A percentile compares a stretch with the other conserved stretches of the same genome.
Evolutionary conservation across 2,329 filamentous ascomycete species (phyloP).

Genomic region (Neonectria ditissima): DNA sequence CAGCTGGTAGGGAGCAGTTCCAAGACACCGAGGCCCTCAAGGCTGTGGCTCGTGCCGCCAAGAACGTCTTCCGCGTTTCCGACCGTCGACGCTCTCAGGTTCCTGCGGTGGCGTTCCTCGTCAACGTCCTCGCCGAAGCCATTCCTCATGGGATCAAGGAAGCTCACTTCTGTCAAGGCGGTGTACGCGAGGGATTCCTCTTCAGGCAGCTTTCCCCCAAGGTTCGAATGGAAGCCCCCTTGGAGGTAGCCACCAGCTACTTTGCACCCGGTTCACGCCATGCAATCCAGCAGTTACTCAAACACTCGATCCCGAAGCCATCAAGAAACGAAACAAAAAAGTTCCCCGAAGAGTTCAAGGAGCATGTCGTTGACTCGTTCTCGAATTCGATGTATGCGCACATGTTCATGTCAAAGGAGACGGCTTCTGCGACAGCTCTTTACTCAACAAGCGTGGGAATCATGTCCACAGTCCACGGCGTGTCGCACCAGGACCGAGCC

Average conservation of each 20-base stretch:
- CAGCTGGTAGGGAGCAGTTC: slow-evolving; percentile 62
- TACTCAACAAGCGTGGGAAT: slow-evolving; percentile 73
- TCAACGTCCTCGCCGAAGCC: slow-evolving; percentile 71
- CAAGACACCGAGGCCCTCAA: slow-evolving; percentile 58
- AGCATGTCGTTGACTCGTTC: slow-evolving; percentile 64
- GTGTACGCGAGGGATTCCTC: slow-evolving; percentile 75
- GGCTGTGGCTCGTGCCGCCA: slow-evolving; percentile 50
- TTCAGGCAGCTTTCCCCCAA: slow-evolving; percentile 64
- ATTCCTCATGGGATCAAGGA: slow-evolving; percentile 69
- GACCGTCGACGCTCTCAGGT: slow-evolving; percentile 73
- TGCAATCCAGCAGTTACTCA: slow-evolving; percentile 61
- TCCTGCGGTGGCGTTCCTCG: slow-evolving; percentile 74
- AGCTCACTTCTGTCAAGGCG: slow-evolving; percentile 78
- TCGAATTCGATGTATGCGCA: slow-evolving; percentile 70
- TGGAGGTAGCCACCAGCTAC: slow-evolving; percentile 68
- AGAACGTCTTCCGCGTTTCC: slow-evolving; percentile 70
- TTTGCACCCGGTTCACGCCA: slow-evolving; percentile 62
- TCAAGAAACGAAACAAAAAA: slow-evolving; percentile 37
- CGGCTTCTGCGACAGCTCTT: slow-evolving; percentile 68
- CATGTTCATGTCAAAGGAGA: slow-evolving; percentile 62
- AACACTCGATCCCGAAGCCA: slow-evolving; percentile 57
- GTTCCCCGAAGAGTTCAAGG: slow-evolving; percentile 56
- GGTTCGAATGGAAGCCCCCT: slow-evolving; percentile 65
- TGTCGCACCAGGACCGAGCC: slow-evolving; percentile 71
- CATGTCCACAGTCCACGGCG: slow-evolving; percentile 70